Percentiles rank a stretch among this genome's conserved stretches.
Evolutionary conservation across 352 stramenopile genomes (phyloP).

Genomic region (Globisporangium yorkense): DNA sequence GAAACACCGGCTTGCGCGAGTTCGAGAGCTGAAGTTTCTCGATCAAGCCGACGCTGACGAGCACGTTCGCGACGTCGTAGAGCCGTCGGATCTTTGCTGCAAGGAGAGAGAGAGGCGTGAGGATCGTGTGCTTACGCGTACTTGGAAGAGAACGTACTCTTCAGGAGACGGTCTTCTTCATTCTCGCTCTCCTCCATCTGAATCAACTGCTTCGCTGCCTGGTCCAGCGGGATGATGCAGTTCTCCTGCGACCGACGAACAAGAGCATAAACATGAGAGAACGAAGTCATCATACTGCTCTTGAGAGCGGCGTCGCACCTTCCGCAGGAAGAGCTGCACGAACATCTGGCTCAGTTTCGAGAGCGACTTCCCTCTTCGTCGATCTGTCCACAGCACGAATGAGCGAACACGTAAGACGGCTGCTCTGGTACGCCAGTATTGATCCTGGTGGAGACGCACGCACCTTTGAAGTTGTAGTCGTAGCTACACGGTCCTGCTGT

Average conservation of each 20-base stretch:
- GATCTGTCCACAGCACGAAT: conserved; percentile 25
- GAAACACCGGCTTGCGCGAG: conserved; percentile 79
- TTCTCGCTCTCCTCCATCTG: conserved; percentile 76
- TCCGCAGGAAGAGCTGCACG: conserved; percentile 92
- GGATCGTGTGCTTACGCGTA: background rate
- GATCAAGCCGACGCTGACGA: conserved; percentile 90
- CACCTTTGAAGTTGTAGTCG: conserved; percentile 70
- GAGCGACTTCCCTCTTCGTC: conserved; percentile 80
- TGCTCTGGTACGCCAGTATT: background rate
- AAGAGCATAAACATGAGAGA: background rate
- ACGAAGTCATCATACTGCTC: background rate
- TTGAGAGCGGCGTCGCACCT: conserved; percentile 24
- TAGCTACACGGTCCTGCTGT: conserved; percentile 16
- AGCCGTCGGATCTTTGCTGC: conserved; percentile 93
- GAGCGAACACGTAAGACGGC: background rate
- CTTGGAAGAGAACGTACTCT: conserved; percentile 40
- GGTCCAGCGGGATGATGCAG: conserved; percentile 89
- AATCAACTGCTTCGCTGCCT: conserved; percentile 93
- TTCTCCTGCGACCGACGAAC: conserved; percentile 41
- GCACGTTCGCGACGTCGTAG: conserved; percentile 97
- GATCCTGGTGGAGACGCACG: background rate
- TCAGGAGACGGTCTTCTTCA: conserved; percentile 71
- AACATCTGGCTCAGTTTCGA: conserved; percentile 93
- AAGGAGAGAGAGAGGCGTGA: background rate
- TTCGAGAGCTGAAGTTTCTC: conserved; percentile 85